Evolutionary conservation across 805 yeast species (phyloP).

Genomic region (Teunomyces kruisii): DNA sequence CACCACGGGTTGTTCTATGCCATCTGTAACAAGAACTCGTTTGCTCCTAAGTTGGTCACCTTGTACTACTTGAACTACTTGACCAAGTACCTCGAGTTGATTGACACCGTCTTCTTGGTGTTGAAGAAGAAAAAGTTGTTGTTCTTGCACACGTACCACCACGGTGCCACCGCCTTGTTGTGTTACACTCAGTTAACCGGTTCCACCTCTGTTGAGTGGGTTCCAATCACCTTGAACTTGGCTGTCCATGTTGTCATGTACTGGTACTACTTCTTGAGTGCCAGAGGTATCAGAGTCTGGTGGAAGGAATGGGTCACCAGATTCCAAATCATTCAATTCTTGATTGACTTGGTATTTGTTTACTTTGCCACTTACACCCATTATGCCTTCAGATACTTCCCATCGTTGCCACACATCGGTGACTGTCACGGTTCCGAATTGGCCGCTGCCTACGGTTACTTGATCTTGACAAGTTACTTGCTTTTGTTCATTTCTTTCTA

Average conservation of each 20-base stretch:
- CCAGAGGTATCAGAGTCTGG: constrained; percentile 95
- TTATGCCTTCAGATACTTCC: constrained; percentile 70
- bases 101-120: constrained; percentile 90
- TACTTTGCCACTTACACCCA: constrained; percentile 93
- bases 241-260: constrained; percentile 96
- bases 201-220: constrained; percentile 90
- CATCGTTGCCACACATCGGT: constrained; percentile 65
- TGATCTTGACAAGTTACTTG: constrained; percentile 84
- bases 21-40: constrained; percentile 74
- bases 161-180: constrained; percentile 94
- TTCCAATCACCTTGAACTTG: constrained; percentile 83
- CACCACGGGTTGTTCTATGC: constrained; percentile 80
- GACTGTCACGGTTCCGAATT: constrained; percentile 89
- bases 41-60: constrained; percentile 80
- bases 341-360: constrained; percentile 85
- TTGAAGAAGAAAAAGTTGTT: constrained; percentile 88
- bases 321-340: constrained; percentile 90
- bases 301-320: constrained; percentile 99
- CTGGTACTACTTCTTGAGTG: constrained; percentile 92
- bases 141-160: constrained; percentile 94
- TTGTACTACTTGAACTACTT: constrained; percentile 89
- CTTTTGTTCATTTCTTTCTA: constrained; percentile 90
- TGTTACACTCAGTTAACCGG: constrained; percentile 94
- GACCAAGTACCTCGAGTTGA: constrained; percentile 83
- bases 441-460: constrained; percentile 91